phyloP scores from a whole-genome alignment of 2,329 filamentous ascomycete species.

The Botrytis deweyae region DNA sequence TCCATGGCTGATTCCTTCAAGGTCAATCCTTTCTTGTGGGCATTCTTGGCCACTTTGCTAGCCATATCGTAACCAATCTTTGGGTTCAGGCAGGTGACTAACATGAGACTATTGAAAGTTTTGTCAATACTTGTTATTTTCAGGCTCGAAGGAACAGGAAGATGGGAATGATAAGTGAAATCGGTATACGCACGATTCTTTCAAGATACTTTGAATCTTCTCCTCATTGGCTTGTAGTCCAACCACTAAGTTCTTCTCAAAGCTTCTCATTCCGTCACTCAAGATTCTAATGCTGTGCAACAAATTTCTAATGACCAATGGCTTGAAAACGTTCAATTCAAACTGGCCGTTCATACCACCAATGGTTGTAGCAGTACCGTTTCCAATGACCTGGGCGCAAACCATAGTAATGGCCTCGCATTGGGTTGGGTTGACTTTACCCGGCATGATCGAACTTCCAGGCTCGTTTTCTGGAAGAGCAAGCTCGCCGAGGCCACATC shows the following conservation, averaged over 20 bases:
- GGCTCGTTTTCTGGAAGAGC: constrained; percentile 96
- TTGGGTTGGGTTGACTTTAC: constrained; percentile 99
- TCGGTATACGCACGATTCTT: constrained; percentile 72
- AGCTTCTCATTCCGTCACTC: constrained; percentile 89
- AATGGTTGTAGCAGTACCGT: constrained; percentile 89
- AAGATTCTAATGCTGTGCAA: constrained; percentile 88
- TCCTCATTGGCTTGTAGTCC: constrained; percentile 92
- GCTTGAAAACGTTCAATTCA: constrained; percentile 98
- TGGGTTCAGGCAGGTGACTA: constrained; percentile 96
- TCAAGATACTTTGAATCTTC: constrained; percentile 84
- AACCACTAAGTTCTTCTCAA: constrained; percentile 87
- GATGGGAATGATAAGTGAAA: not conserved
- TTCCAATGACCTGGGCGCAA: constrained; percentile 96
- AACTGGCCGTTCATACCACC: constrained; percentile 98
- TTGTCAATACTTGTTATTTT: constrained; percentile 14
- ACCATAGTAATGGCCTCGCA: constrained; percentile 98
- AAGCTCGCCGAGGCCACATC: constrained; percentile 93
- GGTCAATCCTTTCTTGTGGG: constrained; percentile 95
- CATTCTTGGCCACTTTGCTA: constrained; percentile 95
- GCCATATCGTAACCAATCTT: constrained; percentile 98
- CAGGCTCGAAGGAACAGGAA: not conserved
- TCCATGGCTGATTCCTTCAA: constrained; percentile 94
- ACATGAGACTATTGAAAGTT: constrained; percentile 70
- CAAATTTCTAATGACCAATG: constrained; percentile 90
- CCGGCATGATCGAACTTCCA: constrained; percentile 97